Evolutionary conservation across 495 filamentous ascomycete genomes (phyloP).

Genomic region (Neurospora cerealis): DNA sequence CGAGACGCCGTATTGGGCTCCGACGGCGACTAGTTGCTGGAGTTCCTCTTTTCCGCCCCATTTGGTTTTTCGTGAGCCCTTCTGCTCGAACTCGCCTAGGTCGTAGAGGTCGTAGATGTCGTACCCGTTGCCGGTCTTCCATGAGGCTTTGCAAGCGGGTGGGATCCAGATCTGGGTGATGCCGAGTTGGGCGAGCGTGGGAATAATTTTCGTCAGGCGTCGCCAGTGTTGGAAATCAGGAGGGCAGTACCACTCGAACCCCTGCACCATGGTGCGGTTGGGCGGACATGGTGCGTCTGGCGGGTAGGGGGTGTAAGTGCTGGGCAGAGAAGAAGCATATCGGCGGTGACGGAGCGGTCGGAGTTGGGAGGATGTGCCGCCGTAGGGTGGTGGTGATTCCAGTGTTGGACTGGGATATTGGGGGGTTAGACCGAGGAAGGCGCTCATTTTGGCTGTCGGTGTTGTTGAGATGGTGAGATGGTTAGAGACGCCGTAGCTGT

Average conservation of each 20-base stretch:
- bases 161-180: conserved; percentile 63
- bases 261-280: conserved; percentile 59
- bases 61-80: conserved; percentile 52
- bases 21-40: conserved; percentile 35
- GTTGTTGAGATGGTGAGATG: not conserved
- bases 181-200: conserved; percentile 48
- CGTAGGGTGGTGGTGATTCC: not conserved
- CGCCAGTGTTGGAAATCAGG: conserved; percentile 53
- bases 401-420: conserved; percentile 5
- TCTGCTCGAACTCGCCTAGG: conserved; percentile 75
- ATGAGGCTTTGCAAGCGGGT: conserved; percentile 61
- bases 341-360: conserved; percentile 11
- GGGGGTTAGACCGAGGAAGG: conserved; percentile 12
- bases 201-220: conserved; percentile 44
- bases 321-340: conserved; percentile 1
- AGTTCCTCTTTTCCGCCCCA: conserved; percentile 61
- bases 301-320: conserved; percentile 9
- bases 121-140: conserved; percentile 55
- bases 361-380: conserved; percentile 9
- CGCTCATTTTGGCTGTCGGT: conserved; percentile 9
- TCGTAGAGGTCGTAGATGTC: conserved; percentile 74
- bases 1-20: conserved; percentile 40
- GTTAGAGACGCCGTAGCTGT: not conserved
- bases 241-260: conserved; percentile 69
- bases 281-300: conserved; percentile 3